Base-by-base conservation (phyloP, 2,329 filamentous ascomycete genomes). In the Fusarium acutatum region DNA sequence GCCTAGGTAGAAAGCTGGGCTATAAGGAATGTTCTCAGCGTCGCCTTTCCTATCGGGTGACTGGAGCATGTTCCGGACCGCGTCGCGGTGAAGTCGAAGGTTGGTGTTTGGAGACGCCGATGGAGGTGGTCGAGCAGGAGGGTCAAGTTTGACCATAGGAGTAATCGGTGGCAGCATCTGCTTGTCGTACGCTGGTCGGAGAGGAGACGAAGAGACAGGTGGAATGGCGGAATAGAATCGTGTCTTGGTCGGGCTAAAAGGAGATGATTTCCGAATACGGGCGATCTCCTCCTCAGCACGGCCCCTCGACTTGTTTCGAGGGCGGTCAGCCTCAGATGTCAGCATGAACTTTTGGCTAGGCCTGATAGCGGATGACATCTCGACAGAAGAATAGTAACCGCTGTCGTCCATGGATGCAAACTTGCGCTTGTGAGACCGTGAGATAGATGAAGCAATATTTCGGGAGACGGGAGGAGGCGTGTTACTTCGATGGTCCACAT, bases 231-330 rank as follows among this genome's bases (percentile, higher is more conserved):
- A 84, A 63, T 85, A 85, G 18, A 88, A 87, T 46, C 91, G 88
- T 76, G 85, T 83, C 83, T 94, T 95, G 56, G 91, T 93, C 9
- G 96, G 96, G 79, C 95, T 98, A 78, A 97, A 95, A 78, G 95
- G 96, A 5, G 95, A 97, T 4, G 96, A 98, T 71, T 93, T 94
- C 74, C 96, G 93, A 60, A 98, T 92, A 44, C 96, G 94, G 50
- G 93, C 94, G 85, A 99, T 98, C 82, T 98, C 96, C 78, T 97
- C 95, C 82, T 98, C 96, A 22, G 96, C 96, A 69, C 96, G 93
- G 35, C 96, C 96, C 68, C 94, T 92, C 32, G 64, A 65, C 85
- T 96, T 97, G 77, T 95, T 92, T 62, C 90, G 89, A 56, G 92
- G 92, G n/a, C 92, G 91, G 75, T 95, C 93, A 59, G 91, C 89